Conservation (phyloP, 805 yeast species). For the Wickerhamiella brachini region DNA sequence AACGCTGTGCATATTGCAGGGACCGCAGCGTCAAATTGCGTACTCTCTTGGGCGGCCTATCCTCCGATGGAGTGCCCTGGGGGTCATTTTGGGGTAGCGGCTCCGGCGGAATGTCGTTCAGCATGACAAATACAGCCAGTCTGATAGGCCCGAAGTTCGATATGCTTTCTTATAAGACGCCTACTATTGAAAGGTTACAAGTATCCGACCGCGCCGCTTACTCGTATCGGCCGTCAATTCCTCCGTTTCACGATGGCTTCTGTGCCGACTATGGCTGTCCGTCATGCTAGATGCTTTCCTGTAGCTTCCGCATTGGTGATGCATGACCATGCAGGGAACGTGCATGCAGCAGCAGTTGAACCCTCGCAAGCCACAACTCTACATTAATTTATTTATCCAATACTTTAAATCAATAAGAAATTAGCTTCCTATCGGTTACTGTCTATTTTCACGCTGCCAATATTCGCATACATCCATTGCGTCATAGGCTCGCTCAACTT, state of each 20-base stretch:
- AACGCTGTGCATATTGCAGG: constrained; percentile 34
- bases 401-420: no score
- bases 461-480: neutral
- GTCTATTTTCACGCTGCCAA: neutral
- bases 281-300: neutral
- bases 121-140: neutral
- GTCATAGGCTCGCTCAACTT: neutral
- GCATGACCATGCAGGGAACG: neutral
- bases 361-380: no score
- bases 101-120: neutral
- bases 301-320: neutral
- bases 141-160: neutral
- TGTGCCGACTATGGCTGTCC: neutral
- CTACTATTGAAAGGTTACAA: no score
- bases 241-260: no score
- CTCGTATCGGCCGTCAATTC: no score
- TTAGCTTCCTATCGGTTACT: no score
- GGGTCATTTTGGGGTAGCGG: neutral
- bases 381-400: no score
- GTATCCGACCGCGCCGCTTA: no score
- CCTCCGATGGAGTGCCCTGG: neutral
- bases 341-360: neutral
- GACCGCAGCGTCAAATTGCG: neutral
- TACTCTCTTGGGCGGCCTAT: neutral
- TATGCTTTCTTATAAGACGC: no score